phyloP scores from a whole-genome alignment of 257 asterid genomes.

The Solanum chiquidenum region DNA sequence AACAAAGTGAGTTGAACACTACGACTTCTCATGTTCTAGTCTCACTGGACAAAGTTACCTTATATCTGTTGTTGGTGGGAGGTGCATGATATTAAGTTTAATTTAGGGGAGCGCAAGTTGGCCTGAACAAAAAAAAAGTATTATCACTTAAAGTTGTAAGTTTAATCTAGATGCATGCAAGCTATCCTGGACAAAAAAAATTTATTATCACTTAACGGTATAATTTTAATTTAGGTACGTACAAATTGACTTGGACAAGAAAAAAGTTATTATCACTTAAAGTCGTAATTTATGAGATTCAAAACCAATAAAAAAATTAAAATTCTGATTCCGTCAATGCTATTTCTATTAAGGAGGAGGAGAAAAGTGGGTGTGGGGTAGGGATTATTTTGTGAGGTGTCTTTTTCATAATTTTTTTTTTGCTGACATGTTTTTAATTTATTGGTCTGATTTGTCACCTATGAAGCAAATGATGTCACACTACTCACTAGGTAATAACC shows the following conservation, averaged over 20 bases:
- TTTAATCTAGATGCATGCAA: neutral
- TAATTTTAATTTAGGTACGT: too few relatives aligned
- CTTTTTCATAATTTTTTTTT: neutral
- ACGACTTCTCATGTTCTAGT: neutral
- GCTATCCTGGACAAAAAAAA: neutral
- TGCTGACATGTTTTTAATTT: neutral
- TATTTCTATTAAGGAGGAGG: too few relatives aligned
- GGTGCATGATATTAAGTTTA: neutral
- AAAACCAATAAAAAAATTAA: too few relatives aligned
- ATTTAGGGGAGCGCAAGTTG: neutral
- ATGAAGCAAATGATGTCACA: neutral
- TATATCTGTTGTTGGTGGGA: neutral
- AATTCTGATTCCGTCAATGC: neutral
- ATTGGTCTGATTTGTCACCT: neutral
- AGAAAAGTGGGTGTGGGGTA: neutral
- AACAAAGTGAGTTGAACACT: neutral
- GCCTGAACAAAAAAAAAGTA: too few relatives aligned
- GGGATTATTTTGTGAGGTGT: neutral
- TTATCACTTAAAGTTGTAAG: too few relatives aligned
- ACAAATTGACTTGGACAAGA: too few relatives aligned
- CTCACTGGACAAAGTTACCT: too few relatives aligned
- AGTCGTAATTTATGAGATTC: neutral
- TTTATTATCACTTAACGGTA: too few relatives aligned
- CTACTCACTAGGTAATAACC: neutral
- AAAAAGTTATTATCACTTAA: too few relatives aligned